Base-by-base conservation (phyloP, 2,329 filamentous ascomycete genomes). In the Trichoderma sp. region DNA sequence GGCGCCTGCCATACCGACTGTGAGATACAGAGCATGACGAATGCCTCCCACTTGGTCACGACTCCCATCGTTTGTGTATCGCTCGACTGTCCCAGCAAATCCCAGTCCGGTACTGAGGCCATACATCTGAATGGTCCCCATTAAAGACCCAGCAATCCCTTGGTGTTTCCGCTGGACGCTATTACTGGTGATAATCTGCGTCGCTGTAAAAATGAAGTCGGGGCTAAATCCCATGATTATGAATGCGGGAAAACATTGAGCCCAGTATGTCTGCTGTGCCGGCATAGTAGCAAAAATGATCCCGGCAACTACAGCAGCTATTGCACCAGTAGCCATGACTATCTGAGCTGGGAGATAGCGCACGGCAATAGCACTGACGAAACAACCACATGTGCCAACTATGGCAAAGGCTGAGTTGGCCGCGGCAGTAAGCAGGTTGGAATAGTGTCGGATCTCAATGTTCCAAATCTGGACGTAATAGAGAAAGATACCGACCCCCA, bases 181-280 rank as follows among this genome's bases (percentile, higher is more conserved):
- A 68, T 86, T 85, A 66, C 84, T 86, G 0, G 84, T 83, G 66
- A 87, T 85, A 5, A 87, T 83, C 69, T 86, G 83, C 0, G 83
- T 83, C 0, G 83, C 83, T 0, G 83, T 82, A 65, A 82, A 85
- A 5, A 85, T 79, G 2, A 86, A 80, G 69, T 87, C 85, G 0
- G 83, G 83, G 34, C 81, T 83, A 52, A 72, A 82, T 2, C 76
- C 73, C 5, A 72, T 72, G 1, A 81, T 32, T 0, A 79, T 1
- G 51, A 74, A 72, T 1, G 79, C 77, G 0, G 80, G 82, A 60
- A 86, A 86, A 0, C 75, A 71, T 66, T 81, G 78, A 79, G 71
- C 69, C 76, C 76, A 77, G 37, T 75, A 86, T 0, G 74, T 78
- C 69, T 84, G 82, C 1, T 83, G 77, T 6, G 77, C 74, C 0